Base-by-base conservation (phyloP, 176 grass and related monocot species). In the Aegilops bicornis region DNA sequence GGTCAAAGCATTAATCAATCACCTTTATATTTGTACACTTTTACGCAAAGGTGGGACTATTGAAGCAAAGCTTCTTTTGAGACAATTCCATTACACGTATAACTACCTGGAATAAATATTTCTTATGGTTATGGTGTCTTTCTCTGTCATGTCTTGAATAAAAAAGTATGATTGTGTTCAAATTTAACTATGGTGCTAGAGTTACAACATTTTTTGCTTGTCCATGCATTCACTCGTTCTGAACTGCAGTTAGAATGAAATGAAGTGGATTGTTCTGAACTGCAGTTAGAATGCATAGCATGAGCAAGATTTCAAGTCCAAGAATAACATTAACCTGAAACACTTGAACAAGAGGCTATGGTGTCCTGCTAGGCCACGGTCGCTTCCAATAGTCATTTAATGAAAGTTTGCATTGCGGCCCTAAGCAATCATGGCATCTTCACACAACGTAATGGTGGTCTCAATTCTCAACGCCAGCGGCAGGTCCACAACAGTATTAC, bases 401-500 rank as follows among this genome's bases (percentile, higher is more conserved):
- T 36, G 47, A 70, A 40, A 5, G 30, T 45, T 85, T 78, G 20
- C 13, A 73, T 64, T 71, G 64, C 56, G 69, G 11, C 19, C 62
- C 20, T 74, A 64, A 76, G 82, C 69, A 84, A 76, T 76, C 60
- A 84, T 84, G 81, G 68, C 14, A 67, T 31, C 13, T 22, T 48
- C 58, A 74, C 2, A 29, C 72, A 76, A 58, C 56, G 25, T 39
- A 31, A 39, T 68, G 43, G 31, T 20, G 3, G 14, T 75, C 37
- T 69, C 30, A 71, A 42, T 30, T 39, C 39, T 71, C 69, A 88
- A 75, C 31, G 3, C 33, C 69, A 25, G 17, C 4, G 74, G 29
- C 74, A 77, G 47, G 74, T 77, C 74, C 48, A 77, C 74, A 77
- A 77, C 47, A 82, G 48, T 42, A 77, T 85, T 76, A 66, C 82